Conservation (phyloP, 768 basidiomycete species). For the Trametes cubensis region DNA sequence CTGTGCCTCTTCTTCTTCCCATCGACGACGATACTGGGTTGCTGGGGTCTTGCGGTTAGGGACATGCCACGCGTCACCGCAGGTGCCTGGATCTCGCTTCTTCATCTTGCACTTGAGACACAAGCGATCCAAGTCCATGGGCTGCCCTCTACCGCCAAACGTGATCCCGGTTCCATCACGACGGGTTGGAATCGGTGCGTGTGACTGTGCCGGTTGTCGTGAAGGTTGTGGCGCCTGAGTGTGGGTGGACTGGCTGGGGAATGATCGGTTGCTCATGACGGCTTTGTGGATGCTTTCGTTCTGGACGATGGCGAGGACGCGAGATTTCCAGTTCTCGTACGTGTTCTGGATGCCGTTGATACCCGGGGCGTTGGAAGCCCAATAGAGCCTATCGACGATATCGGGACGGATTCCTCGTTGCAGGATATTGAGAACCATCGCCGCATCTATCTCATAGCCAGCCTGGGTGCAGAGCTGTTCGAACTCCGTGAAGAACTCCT, state of each 20-base stretch:
- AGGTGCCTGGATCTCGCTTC: background rate
- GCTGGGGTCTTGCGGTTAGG: background rate
- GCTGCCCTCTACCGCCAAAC: background rate
- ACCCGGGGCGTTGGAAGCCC: background rate
- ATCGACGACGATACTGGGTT: too few species aligned
- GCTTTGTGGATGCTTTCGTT: background rate
- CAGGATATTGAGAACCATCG: background rate
- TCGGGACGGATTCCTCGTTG: background rate
- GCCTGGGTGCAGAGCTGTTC: background rate
- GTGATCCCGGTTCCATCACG: background rate
- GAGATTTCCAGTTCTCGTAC: background rate
- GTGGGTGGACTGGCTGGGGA: too few species aligned
- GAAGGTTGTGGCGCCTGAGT: too few species aligned
- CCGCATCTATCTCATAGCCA: background rate
- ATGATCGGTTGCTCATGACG: too few species aligned
- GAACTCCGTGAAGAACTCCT: background rate
- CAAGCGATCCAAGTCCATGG: background rate
- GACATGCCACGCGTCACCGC: slow-evolving; percentile 2
- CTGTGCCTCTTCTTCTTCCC: too few species aligned
- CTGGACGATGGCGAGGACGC: background rate
- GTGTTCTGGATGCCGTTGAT: background rate
- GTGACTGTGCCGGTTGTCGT: too few species aligned
- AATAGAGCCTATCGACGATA: background rate
- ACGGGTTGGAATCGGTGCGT: too few species aligned
- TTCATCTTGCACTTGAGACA: background rate